Percentiles rank a stretch among this genome's conserved stretches.
These are phyloP conservation scores for Podila horticola DNA, from an alignment of 192 early-diverging fungal species.

Conservation along the genomic window DNA sequence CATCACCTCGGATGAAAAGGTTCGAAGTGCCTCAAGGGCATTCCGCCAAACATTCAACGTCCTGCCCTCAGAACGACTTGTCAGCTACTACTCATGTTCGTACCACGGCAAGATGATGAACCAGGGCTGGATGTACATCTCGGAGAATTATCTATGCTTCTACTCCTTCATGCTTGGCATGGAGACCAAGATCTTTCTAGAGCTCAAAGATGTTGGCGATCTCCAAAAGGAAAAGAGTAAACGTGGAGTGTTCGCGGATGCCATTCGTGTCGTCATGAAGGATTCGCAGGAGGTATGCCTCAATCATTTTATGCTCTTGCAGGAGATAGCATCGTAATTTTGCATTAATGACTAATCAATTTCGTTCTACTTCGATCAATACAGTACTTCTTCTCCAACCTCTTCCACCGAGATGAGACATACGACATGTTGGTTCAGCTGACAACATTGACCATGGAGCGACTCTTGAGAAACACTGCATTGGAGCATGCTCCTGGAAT, in stretches of 20 bases:
- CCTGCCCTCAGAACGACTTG: constrained; percentile 82
- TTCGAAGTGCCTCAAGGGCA: constrained; percentile 85
- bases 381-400: constrained; percentile 89
- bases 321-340: no score
- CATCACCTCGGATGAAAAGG: constrained; percentile 85
- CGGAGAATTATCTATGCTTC: constrained; percentile 92
- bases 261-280: constrained; percentile 86
- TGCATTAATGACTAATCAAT: background rate
- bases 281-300: constrained; percentile 76
- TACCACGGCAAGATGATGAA: constrained; percentile 83
- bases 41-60: constrained; percentile 92
- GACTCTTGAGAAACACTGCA: constrained; percentile 85
- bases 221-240: constrained; percentile 90
- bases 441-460: constrained; percentile 87
- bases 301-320: background rate
- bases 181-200: constrained; percentile 92
- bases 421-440: constrained; percentile 95
- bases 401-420: constrained; percentile 97
- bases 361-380: background rate
- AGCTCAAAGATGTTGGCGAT: constrained; percentile 93
- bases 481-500: constrained; percentile 71
- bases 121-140: constrained; percentile 99
- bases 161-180: constrained; percentile 94
- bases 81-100: constrained; percentile 96
- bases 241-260: constrained; percentile 89